phyloP scores from a whole-genome alignment of 2,329 filamentous ascomycete species.

The Sporothrix sp. region DNA sequence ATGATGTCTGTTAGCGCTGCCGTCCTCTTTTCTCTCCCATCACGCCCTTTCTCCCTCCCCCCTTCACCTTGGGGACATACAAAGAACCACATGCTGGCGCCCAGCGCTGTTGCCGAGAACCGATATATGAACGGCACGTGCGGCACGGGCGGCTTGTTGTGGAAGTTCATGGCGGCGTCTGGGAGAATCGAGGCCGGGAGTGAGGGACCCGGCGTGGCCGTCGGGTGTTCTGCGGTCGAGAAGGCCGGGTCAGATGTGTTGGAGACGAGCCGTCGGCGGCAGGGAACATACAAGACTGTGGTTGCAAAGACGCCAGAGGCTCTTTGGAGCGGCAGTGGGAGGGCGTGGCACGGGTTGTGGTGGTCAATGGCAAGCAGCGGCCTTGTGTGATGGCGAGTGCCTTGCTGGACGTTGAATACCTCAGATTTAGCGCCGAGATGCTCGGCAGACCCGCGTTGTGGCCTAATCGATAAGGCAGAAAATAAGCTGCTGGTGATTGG shows the following conservation, averaged over 20 bases:
- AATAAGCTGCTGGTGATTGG: slow-evolving; percentile 17
- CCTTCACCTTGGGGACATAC: slow-evolving; percentile 37
- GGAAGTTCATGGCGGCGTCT: slow-evolving; percentile 15
- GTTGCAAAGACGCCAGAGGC: neutral
- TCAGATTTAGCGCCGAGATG: slow-evolving; percentile 4
- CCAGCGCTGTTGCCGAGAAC: slow-evolving; percentile 74
- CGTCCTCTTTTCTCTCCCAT: neutral
- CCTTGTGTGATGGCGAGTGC: neutral
- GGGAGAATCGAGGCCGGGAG: neutral
- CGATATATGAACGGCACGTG: slow-evolving; percentile 60
- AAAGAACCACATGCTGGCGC: slow-evolving; percentile 99
- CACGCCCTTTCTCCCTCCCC: neutral
- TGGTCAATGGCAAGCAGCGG: slow-evolving; percentile 10
- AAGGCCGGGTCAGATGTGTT: too few species aligned
- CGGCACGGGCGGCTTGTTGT: slow-evolving; percentile 25
- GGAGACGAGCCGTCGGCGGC: neutral
- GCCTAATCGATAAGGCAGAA: slow-evolving; percentile 14
- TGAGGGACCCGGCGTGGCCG: neutral
- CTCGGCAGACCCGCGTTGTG: neutral
- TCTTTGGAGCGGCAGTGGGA: neutral
- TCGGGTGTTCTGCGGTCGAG: neutral
- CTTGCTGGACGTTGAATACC: neutral
- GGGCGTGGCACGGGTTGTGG: neutral
- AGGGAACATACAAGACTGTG: neutral
- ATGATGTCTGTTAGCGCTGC: slow-evolving; percentile 10